Evolutionary conservation across 495 filamentous ascomycete genomes (phyloP).

Genomic region (Trichoderma orchidacearum): DNA sequence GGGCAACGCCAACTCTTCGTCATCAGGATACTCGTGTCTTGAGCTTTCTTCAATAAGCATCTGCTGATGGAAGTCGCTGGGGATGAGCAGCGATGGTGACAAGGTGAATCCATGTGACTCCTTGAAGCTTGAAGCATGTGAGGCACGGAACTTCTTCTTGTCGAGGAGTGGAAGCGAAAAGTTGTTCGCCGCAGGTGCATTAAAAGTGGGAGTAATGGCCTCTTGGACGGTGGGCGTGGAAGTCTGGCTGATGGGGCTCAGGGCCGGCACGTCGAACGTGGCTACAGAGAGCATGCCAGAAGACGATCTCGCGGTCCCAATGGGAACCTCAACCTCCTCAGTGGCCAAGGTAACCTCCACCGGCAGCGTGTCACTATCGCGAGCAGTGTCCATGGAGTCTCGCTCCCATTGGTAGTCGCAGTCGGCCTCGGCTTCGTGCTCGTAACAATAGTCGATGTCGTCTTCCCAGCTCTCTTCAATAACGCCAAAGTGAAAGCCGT

Average conservation of each 20-base stretch:
- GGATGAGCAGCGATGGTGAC: conserved; percentile 40
- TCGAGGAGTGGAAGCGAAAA: conserved; percentile 2
- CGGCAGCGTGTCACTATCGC: conserved; percentile 12
- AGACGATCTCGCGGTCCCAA: conserved; percentile 7
- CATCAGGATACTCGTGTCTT: conserved; percentile 12
- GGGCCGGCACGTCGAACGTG: neutral
- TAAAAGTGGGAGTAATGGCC: conserved; percentile 27
- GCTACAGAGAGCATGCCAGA: neutral
- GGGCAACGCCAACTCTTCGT: conserved; percentile 18
- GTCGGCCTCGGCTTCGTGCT: conserved; percentile 77
- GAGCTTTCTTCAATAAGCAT: conserved; percentile 26
- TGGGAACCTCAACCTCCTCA: conserved; percentile 23
- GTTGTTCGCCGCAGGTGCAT: conserved; percentile 14
- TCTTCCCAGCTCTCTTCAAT: conserved; percentile 65
- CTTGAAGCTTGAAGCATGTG: conserved; percentile 35
- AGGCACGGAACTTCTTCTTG: conserved; percentile 9
- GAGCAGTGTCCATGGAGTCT: conserved; percentile 27
- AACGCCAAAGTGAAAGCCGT: conserved; percentile 73
- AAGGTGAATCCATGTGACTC: conserved; percentile 41
- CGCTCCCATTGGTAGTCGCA: conserved; percentile 83
- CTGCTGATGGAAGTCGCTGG: conserved; percentile 32
- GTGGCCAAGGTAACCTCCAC: conserved; percentile 13
- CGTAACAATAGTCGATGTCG: conserved; percentile 90
- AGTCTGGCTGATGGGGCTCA: conserved; percentile 14
- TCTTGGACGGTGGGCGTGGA: conserved; percentile 22